Conservation (phyloP, 176 grass and related monocot species). For the Ampelocalamus luodianensis region DNA sequence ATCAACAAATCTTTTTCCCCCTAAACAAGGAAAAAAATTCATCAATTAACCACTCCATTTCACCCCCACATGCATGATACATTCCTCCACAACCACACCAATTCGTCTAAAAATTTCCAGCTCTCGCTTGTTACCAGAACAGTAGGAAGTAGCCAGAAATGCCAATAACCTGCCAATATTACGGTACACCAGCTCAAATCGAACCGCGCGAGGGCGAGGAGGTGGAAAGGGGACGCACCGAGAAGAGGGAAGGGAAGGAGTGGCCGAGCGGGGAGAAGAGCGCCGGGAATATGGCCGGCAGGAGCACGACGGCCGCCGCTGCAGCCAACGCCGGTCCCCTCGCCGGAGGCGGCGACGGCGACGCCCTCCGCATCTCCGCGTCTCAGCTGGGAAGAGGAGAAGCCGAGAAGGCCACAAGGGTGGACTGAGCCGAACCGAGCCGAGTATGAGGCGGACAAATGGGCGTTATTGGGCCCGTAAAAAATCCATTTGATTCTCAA, state of each 20-base stretch:
- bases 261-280: constrained; percentile 62
- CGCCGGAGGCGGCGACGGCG: constrained; percentile 1
- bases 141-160: background rate
- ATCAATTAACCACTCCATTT: constrained; percentile 14
- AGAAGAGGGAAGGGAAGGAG: constrained; percentile 81
- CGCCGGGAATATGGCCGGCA: constrained; percentile 60
- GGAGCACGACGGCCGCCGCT: constrained; percentile 53
- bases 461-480: background rate
- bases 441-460: background rate
- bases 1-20: background rate
- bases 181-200: background rate
- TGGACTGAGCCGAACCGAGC: background rate
- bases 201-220: background rate
- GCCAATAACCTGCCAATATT: background rate
- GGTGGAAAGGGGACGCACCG: constrained; percentile 31
- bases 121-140: background rate
- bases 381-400: constrained; percentile 13
- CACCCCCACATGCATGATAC: background rate
- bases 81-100: background rate
- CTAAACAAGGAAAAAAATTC: background rate
- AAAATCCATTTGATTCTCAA: background rate
- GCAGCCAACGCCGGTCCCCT: constrained; percentile 42
- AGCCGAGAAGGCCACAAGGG: constrained; percentile 3
- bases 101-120: background rate
- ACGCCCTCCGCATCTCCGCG: constrained; percentile 47